Conservation (phyloP, 768 basidiomycete species). For the Macrolepiota dolichaula region DNA sequence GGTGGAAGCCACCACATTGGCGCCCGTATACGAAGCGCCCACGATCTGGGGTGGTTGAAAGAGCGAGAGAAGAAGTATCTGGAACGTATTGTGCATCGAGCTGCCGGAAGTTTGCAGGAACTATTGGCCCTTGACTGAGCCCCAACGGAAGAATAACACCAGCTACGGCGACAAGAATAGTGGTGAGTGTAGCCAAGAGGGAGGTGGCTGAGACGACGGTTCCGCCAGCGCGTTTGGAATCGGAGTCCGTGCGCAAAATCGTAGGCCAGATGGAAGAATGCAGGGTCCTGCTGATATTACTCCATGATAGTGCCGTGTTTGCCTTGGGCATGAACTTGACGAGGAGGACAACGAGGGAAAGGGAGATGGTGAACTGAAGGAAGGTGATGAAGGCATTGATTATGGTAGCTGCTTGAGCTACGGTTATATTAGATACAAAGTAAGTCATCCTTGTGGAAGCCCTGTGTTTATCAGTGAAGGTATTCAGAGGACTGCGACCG, state of each 20-base stretch:
- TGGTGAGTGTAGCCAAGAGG: background rate
- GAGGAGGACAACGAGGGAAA: constrained; percentile 17
- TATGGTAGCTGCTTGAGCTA: constrained; percentile 20
- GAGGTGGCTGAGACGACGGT: constrained; percentile 3
- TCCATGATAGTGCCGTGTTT: constrained; percentile 19
- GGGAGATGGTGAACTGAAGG: constrained; percentile 16
- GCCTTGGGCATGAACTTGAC: constrained; percentile 14
- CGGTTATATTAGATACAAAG: constrained; percentile 13
- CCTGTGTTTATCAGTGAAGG: background rate
- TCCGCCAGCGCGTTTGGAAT: background rate
- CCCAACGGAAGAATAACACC: background rate
- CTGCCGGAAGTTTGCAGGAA: background rate
- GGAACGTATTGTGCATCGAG: constrained; percentile 11
- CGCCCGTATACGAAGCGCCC: constrained; percentile 9
- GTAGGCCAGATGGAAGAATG: constrained; percentile 21
- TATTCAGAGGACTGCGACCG: background rate
- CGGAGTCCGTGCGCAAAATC: constrained; percentile 14
- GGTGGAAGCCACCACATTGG: background rate
- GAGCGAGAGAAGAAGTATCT: constrained; percentile 19
- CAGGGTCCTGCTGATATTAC: constrained; percentile 14
- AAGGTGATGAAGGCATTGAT: constrained; percentile 18
- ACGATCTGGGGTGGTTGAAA: constrained; percentile 16
- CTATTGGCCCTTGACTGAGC: background rate
- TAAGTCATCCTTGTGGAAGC: background rate
- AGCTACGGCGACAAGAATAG: background rate